phyloP scores from a whole-genome alignment of 306 rosid species.

The Dicorynia guianensis region DNA sequence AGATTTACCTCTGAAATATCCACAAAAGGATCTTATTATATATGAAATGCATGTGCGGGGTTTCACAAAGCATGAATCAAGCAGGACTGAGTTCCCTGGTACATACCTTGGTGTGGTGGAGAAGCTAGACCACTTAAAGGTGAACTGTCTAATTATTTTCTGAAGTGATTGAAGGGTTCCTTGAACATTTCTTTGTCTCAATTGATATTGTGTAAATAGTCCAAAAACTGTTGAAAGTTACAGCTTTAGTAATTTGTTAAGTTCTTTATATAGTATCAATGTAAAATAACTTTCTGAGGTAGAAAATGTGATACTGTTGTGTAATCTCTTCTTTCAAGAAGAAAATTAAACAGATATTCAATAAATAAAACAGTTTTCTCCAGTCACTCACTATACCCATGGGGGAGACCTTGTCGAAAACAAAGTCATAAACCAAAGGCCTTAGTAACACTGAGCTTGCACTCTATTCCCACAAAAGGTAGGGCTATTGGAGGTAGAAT shows the following conservation, averaged over 20 bases:
- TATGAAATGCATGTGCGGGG: slow-evolving; percentile 98
- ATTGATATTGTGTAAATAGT: slow-evolving; percentile 21
- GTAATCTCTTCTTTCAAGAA: not conserved
- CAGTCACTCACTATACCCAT: not conserved
- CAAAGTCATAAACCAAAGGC: not conserved
- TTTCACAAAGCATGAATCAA: slow-evolving; percentile 90
- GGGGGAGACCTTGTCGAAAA: not conserved
- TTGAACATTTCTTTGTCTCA: slow-evolving; percentile 8
- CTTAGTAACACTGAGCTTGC: not conserved
- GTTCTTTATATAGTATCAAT: not conserved
- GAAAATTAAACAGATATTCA: not conserved
- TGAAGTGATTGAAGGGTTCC: slow-evolving; percentile 17
- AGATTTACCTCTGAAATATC: slow-evolving; percentile 80
- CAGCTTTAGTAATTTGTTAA: not conserved
- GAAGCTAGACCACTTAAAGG: slow-evolving; percentile 94
- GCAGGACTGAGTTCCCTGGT: slow-evolving; percentile 75
- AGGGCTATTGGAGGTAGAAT: not conserved
- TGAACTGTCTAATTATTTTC: slow-evolving; percentile 44
- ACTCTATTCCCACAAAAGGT: not conserved
- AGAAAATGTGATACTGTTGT: too few relatives aligned
- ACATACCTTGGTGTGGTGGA: slow-evolving; percentile 93
- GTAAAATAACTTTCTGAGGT: not conserved
- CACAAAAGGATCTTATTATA: slow-evolving; percentile 83
- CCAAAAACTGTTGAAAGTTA: not conserved
- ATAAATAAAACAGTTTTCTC: not conserved